Evolutionary conservation across 2,329 filamentous ascomycete species (phyloP).

Genomic region (Neonectria faginata): DNA sequence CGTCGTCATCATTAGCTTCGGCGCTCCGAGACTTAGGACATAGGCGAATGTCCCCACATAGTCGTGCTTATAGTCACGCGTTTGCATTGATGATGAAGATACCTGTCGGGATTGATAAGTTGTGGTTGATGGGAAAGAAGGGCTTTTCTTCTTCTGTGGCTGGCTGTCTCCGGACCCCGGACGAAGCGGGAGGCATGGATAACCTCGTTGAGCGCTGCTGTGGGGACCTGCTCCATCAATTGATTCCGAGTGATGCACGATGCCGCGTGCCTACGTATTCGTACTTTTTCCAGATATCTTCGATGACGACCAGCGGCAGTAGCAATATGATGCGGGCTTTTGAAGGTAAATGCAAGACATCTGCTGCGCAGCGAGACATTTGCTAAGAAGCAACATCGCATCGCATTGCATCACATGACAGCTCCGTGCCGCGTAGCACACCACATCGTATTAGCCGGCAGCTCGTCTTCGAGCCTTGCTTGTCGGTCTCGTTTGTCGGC

Average conservation of each 20-base stretch:
- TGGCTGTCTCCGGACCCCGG: slow-evolving; percentile 3
- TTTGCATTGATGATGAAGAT: slow-evolving; percentile 34
- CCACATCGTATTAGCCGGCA: background rate
- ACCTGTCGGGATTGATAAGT: slow-evolving; percentile 23
- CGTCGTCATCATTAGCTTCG: slow-evolving; percentile 29
- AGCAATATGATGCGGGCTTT: background rate
- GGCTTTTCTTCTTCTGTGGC: background rate
- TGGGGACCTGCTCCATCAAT: slow-evolving; percentile 11
- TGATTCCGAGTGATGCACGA: slow-evolving; percentile 15
- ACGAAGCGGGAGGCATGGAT: slow-evolving; percentile 12
- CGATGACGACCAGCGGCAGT: slow-evolving; percentile 5
- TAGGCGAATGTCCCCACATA: slow-evolving; percentile 23
- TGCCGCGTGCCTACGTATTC: slow-evolving; percentile 26
- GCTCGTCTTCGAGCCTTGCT: background rate
- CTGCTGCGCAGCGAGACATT: background rate
- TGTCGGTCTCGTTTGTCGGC: slow-evolving; percentile 6
- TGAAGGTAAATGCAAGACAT: slow-evolving; percentile 5
- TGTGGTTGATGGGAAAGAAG: slow-evolving; percentile 13
- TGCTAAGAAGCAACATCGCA: slow-evolving; percentile 6
- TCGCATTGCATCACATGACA: background rate
- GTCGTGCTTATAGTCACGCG: slow-evolving; percentile 25
- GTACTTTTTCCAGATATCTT: slow-evolving; percentile 5
- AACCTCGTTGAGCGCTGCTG: slow-evolving; percentile 15
- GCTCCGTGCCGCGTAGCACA: background rate
- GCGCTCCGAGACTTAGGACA: slow-evolving; percentile 12